Evolutionary conservation across 2,329 filamentous ascomycete genomes (phyloP).

Genomic region (Daldinia sp.): DNA sequence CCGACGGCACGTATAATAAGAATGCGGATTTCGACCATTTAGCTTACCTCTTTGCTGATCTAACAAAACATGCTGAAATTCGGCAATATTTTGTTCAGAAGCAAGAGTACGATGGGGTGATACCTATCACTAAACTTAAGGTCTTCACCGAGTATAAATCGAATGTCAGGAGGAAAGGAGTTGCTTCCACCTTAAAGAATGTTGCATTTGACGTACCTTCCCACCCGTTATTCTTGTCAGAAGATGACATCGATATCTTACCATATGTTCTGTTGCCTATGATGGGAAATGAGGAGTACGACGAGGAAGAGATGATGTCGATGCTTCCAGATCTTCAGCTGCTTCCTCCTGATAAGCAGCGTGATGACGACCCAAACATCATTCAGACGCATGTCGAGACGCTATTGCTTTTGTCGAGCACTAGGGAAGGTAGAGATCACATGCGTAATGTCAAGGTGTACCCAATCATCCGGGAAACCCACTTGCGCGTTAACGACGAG

Average conservation of each 20-base stretch:
- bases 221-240: conserved; percentile 74
- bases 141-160: conserved; percentile 94
- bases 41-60: conserved; percentile 91
- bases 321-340: conserved; percentile 94
- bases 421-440: conserved; percentile 74
- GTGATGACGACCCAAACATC: conserved; percentile 79
- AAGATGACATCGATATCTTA: conserved; percentile 79
- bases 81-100: conserved; percentile 76
- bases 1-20: conserved; percentile 83
- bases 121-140: conserved; percentile 90
- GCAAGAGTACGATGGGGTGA: conserved; percentile 79
- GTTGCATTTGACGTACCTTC: conserved; percentile 81
- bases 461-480: conserved; percentile 86
- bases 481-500: conserved; percentile 79
- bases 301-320: conserved; percentile 81
- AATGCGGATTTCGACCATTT: conserved; percentile 90
- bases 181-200: conserved; percentile 96
- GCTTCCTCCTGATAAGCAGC: conserved; percentile 85
- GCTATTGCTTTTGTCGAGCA: conserved; percentile 81
- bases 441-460: conserved; percentile 85
- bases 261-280: conserved; percentile 91
- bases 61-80: conserved; percentile 81
- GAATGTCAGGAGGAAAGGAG: conserved; percentile 84
- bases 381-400: conserved; percentile 91
- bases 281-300: conserved; percentile 86